Base-by-base conservation (phyloP, 306 rosid genomes). In the Fagus crenata region DNA sequence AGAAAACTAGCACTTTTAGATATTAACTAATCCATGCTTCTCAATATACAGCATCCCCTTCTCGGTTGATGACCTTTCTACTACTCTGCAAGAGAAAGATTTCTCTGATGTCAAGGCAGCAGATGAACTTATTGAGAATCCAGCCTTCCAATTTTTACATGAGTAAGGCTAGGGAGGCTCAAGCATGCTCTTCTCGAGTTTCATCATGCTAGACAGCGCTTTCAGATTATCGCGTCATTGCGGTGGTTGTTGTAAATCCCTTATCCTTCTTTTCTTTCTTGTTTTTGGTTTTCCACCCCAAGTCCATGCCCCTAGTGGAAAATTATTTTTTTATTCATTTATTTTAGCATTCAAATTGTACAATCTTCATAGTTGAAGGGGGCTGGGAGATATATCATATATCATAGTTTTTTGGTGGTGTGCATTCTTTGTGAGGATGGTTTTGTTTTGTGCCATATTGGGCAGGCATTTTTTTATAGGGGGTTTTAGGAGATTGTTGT, bases 11-110 rank as follows among this genome's bases (percentile, higher is more conserved):
- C 61, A 22, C 33, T 39, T 67, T 58, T 72, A 15, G 75, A 37
- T 82, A 6, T 22, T 9, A 8, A 41, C 73, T 71, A 49, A 69
- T 43, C 51, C 59, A 0, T 71, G 40, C 53, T 74, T 77, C 77
- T 84, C 77, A 9, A 39, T 68, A 39, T 68, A 51, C 97, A 96
- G 98, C 88, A 93, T 93, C 39, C 99, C 97, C 53, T 96, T 96
- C 90, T 91, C 99, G 75, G 98, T 93, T 40, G 99, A 96, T 37
- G 99, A 96, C 85, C 93, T 96, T 81, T 91, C 98, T 22, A 91
- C 95, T 9, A 78, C 97, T 40, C 72, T 89, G 82, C 92, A 89
- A 85, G 93, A 90, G 83, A 96, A 85, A 87, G 98, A 96, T 5
- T 96, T 96, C 87, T 81, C 94, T 0, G 98, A 89, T 37, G 89